Base-by-base conservation (phyloP, 73 alveolate species). In the Paramecium sonneborni region DNA sequence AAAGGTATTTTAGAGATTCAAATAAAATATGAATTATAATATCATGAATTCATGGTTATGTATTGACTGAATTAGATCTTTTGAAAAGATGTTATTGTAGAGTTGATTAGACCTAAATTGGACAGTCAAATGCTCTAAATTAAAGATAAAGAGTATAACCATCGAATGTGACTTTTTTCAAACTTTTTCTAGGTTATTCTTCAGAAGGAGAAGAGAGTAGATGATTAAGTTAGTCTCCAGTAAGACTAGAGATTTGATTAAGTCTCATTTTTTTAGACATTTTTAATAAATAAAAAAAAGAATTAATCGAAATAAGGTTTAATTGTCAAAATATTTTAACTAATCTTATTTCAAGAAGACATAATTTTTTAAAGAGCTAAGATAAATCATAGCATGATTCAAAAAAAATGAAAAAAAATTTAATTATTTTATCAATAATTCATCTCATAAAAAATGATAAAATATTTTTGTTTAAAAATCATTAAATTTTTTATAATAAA, bases 81-180 rank as follows among this genome's bases (percentile, higher is more conserved):
- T 62, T 26, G 44, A 30, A 62, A 62, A 11, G 44, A 62, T 62
- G 84, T 62, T 62, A 30, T 32, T 62, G 48, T 2, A 62, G 84
- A 32, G 44, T 62, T 26, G 84, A 62, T 9, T 62, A 11, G 2
- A 62, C 84, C 39, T 62, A 15, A 62, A 23, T 62, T 62, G 84
- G 84, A 62, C 84, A 62, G 84, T 62, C 84, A 62, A 20, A 12
- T 20, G 84, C 84, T 62, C 84, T 43, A 62, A 62, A 62, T 62
- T 62, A 62, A 15, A 62, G 84, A 62, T 62, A 62, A 62, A 62
- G 84, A 11, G 84, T 44, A 26, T 26, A 62, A 62, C 20, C 24
- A 62, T 62, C 84, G 84, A 62, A 62, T 3, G 84, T 62, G 84
- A 62, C 84, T 26, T 62, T 62, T 62, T 62, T 62, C 28, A 30